Evolutionary conservation across 305 asterid species (phyloP), one percentile per base, ranked within the genome.

Genomic region (Fraxinus sp.): DNA sequence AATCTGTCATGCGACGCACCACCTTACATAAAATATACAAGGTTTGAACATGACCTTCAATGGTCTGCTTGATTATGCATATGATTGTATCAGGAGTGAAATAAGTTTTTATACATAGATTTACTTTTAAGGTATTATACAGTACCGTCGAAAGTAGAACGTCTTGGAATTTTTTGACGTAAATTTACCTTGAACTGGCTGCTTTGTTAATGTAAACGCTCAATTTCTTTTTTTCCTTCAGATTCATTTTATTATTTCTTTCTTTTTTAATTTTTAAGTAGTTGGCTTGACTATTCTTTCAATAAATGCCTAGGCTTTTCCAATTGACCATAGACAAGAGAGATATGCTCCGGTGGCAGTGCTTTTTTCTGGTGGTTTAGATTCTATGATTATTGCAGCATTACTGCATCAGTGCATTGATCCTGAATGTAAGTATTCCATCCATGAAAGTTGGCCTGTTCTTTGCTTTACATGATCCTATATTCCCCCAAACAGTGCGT

Each of bases 331-430:
- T 82, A 78, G 80, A 80, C 87, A 28, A 72, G 87, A 82, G 36
- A 84, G 82, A 86, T 41, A 66, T 89, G 88, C 93, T 89, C 99
- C 99, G 18, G 84, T 95, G 33, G 98, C 97, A n/a, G 97, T 94
- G 83, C 93, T 95, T 52, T 95, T 94, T 92, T 95, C 99, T 79
- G 99, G 99, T 75, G 99, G 99, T 79, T 82, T 95, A 77, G 99
- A 95, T 90, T 94, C 97, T 52, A 95, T 95, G 99, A 93, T 95
- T 82, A 90, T 95, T 86, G 95, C 98, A 80, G 97, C 97, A 16
- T 86, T 95, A 84, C 88, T 90, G 83, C 92, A 95, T 89, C 91
- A 90, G 84, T 95, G 98, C 91, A 86, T 94, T 79, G 91, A 90
- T 90, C 82, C 92, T 77, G 86, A 90, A 80, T 91, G 99, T 95